Base-by-base conservation (phyloP, 768 basidiomycete species). In the Russula earlei region DNA sequence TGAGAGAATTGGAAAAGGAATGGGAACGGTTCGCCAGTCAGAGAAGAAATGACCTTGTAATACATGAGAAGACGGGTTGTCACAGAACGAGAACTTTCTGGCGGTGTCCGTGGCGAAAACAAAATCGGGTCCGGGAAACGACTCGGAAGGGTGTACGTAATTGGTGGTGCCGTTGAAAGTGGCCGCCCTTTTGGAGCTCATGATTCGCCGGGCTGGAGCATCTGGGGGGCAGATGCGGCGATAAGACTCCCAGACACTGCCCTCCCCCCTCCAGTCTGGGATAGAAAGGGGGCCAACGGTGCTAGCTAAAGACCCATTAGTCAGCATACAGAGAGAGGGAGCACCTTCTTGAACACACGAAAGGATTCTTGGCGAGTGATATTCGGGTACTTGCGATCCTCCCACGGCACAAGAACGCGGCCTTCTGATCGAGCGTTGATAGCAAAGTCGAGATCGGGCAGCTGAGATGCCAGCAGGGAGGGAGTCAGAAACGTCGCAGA, bases 1-100 rank as follows among this genome's bases (percentile, higher is more conserved):
- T 2, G 91, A 93, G 70, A 99, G 88, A 27, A 99, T 81, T 7
- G 96, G 96, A 69, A 90, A 94, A n/a, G 95, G 75, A 1, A 81
- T 81, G 11, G 87, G 81, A 55, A 97, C 84, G 0, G 86, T 87
- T 20, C 94, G 76, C 89, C 91, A 96, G 69, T 99, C 95, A 17
- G 90, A 91, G 79, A 96, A 98, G 70, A 96, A 97, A 70, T 92
- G 93, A 11, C 94, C 93, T 67, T 98, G 96, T 27, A 78, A 77
- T 65, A 87, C 84, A 62, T 86, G 92, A 19, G 87, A 84, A 71
- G 89, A 86, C 0, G 95, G 92, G 33, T 81, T 74, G 31, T 72
- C 65, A 70, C 96, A 99, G 66, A 87, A 93, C 65, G 94, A 83
- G 59, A 81, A 77, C 5, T 74, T 73, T 49, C 81, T 75, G n/a